phyloP scores from a whole-genome alignment of 768 basidiomycete species.

The Lactarius tabidus region DNA sequence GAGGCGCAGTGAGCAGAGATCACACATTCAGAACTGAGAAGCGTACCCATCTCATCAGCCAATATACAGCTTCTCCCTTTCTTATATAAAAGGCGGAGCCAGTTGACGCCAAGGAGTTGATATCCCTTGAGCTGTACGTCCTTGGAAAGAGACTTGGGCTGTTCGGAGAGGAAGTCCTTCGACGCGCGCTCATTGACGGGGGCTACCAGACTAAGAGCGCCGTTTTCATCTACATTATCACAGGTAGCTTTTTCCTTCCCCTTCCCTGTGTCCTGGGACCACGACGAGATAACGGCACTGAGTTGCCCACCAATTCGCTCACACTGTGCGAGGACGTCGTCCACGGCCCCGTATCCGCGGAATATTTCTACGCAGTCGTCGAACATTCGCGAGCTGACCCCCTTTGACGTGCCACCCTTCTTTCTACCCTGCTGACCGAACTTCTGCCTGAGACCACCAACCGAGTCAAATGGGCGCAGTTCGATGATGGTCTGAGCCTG shows the following conservation, averaged over 20 bases:
- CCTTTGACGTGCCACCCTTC: conserved; percentile 77
- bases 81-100: conserved; percentile 85
- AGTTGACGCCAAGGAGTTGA: conserved; percentile 95
- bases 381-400: conserved; percentile 86
- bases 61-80: conserved; percentile 87
- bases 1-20: conserved; percentile 7
- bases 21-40: conserved; percentile 17
- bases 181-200: conserved; percentile 40
- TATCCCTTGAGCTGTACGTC: conserved; percentile 89
- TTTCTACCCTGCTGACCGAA: conserved; percentile 65
- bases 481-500: conserved; percentile 78
- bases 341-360: conserved; percentile 81
- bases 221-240: conserved; percentile 49
- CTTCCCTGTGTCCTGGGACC: conserved; percentile 45
- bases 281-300: conserved; percentile 69
- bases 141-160: conserved; percentile 65
- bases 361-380: conserved; percentile 87
- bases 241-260: conserved; percentile 36
- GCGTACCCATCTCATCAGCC: conserved; percentile 97
- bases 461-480: conserved; percentile 73
- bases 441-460: conserved; percentile 70
- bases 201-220: conserved; percentile 55
- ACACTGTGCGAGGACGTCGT: conserved; percentile 83
- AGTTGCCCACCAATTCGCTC: conserved; percentile 80
- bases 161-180: conserved; percentile 65